phyloP scores from a whole-genome alignment of 1,139 yeast genomes.

The Sugiyamaella neomexicana region DNA sequence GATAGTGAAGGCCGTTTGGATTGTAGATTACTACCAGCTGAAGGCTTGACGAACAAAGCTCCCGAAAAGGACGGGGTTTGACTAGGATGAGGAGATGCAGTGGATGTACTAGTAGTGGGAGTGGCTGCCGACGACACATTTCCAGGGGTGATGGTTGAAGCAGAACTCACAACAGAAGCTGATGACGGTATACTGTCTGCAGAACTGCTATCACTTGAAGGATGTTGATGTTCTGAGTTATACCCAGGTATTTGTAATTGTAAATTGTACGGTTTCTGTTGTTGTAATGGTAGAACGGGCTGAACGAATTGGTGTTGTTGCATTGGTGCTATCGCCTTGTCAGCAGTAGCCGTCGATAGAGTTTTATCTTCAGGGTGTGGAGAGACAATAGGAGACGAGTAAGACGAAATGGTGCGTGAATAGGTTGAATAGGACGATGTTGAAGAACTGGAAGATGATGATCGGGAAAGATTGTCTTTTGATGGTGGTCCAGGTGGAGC shows the following conservation, averaged over 20 bases:
- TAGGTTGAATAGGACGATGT: constrained; percentile 17
- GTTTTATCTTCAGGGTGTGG: constrained; percentile 21
- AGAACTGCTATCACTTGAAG: background rate
- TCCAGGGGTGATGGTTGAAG: background rate
- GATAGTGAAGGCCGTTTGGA: constrained; percentile 35
- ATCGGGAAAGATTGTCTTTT: constrained; percentile 15
- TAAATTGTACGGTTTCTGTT: constrained; percentile 1
- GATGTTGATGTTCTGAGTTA: background rate
- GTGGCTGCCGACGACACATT: background rate
- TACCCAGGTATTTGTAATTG: background rate
- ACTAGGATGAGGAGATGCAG: background rate
- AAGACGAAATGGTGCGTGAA: constrained; percentile 18
- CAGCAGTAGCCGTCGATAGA: background rate
- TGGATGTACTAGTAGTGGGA: constrained; percentile 2
- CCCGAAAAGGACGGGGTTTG: constrained; percentile 22
- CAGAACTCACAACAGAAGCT: background rate
- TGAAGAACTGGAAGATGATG: constrained; percentile 19
- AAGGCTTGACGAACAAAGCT: constrained; percentile 22
- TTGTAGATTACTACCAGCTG: constrained; percentile 20
- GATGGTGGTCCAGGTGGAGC: background rate
- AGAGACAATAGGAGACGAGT: constrained; percentile 20
- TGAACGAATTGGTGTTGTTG: background rate
- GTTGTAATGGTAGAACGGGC: background rate
- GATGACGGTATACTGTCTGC: background rate
- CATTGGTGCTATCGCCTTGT: background rate